Percentiles rank a stretch among this genome's conserved stretches.
Evolutionary conservation across 1,284 basidiomycete genomes (phyloP).

Genomic region (Leucoagaricus sp.): DNA sequence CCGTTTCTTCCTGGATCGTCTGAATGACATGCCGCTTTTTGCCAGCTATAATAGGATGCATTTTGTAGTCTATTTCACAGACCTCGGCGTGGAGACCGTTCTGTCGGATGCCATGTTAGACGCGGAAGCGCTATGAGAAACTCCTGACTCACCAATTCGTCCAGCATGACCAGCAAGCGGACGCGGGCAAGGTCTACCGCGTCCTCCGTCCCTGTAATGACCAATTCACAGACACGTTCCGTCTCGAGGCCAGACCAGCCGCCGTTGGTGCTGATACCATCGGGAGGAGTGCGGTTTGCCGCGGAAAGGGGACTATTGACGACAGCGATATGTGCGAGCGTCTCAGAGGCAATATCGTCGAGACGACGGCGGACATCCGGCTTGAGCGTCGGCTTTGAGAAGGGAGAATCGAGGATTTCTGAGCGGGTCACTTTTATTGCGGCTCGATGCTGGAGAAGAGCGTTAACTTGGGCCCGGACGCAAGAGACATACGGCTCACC

Average conservation of each 20-base stretch:
- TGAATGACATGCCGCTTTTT: slow-evolving; percentile 89
- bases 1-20: slow-evolving; percentile 95
- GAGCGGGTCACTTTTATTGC: slow-evolving; percentile 89
- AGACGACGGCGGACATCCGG: slow-evolving; percentile 84
- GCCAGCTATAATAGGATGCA: slow-evolving; percentile 91
- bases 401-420: slow-evolving; percentile 87
- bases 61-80: slow-evolving; percentile 94
- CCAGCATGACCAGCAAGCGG: slow-evolving; percentile 89
- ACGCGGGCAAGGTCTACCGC: slow-evolving; percentile 92
- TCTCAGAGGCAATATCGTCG: slow-evolving; percentile 90
- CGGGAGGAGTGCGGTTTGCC: slow-evolving; percentile 72
- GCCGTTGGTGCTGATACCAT: slow-evolving; percentile 71
- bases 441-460: slow-evolving; percentile 64
- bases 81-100: slow-evolving; percentile 87
- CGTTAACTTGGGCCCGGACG: slow-evolving; percentile 17
- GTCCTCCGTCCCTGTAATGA: slow-evolving; percentile 87
- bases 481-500: slow-evolving; percentile 41
- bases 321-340: slow-evolving; percentile 87
- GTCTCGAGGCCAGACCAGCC: slow-evolving; percentile 91
- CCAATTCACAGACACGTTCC: slow-evolving; percentile 90
- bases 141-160: slow-evolving; percentile 76
- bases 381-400: slow-evolving; percentile 84
- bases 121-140: slow-evolving; percentile 9
- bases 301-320: slow-evolving; percentile 77
- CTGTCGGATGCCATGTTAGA: slow-evolving; percentile 39